Evolutionary conservation across 352 stramenopile genomes (phyloP), one percentile per base, ranked within the genome.

Genomic region (Aphanomyces cochlioides): DNA sequence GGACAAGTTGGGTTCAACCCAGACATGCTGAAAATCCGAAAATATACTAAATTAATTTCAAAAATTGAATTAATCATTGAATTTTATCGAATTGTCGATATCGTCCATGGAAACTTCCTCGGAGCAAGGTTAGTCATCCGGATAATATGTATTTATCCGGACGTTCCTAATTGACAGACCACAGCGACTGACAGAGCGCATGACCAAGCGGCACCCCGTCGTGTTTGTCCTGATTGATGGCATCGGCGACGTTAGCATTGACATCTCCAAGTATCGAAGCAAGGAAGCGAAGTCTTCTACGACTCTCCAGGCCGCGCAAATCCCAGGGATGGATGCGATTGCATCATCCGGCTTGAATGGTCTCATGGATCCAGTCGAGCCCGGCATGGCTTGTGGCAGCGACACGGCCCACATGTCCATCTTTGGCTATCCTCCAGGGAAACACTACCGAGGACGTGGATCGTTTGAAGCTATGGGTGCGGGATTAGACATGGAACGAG

Each of bases 351-450:
- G 88, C n/a, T 56, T 96, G 12, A 92, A 85, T 34, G 88, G 88
- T 10, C 78, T 96, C 21, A 82, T 96, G 79, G 88, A 96, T 67
- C 87, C 88, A 1, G 88, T 96, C 38, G 83, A 88, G 65, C 88
- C 88, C 53, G 88, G 88, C 43, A 91, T 87, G 67, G 88, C 85
- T 40, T 96, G 88, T 66, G 88, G 88, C 5, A 94, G 86, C 60
- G 88, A 96, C 71, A 96, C 88, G 1, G 88, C 88, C 19, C 88
- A 96, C 75, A 96, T 96, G 88, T 94, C 86, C 50, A 96, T 96
- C 72, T 75, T 96, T 50, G 88, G 88, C 72, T 96, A 96, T 77
- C 83, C 93, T 73, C 88, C 88, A 34, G 56, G 39, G 53, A 93
- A 85, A 39, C 77, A 96, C 72, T 96, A 96, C 68, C 85, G 88